Conservation (phyloP, 2,329 filamentous ascomycete genomes). For the Microcyclospora pomicola region DNA sequence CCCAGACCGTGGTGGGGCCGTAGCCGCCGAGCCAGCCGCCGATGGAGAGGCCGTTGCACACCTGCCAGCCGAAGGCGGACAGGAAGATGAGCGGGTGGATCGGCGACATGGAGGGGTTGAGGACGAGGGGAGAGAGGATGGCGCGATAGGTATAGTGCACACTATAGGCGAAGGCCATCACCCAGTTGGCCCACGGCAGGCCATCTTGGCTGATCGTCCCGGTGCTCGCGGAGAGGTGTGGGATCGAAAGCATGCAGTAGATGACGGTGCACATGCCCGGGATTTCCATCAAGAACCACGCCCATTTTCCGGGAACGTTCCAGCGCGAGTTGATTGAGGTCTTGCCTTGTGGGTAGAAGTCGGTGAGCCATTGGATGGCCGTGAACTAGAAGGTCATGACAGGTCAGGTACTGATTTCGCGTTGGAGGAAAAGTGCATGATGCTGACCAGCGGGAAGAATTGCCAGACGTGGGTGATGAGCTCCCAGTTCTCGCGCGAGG, state of each 20-base stretch:
- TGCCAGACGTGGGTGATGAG: slow-evolving; percentile 31
- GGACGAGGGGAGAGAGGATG: slow-evolving; percentile 61
- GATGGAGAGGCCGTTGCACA: slow-evolving; percentile 64
- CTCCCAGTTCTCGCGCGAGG: slow-evolving; percentile 38
- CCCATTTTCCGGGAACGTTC: slow-evolving; percentile 80
- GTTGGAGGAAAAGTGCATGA: neutral
- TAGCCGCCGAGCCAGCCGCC: slow-evolving; percentile 75
- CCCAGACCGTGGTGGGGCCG: slow-evolving; percentile 47
- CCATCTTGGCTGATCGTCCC: slow-evolving; percentile 29
- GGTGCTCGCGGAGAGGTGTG: slow-evolving; percentile 20
- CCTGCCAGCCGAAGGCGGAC: slow-evolving; percentile 57
- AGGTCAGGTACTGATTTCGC: neutral
- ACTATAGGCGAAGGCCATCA: slow-evolving; percentile 56
- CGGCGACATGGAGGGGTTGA: slow-evolving; percentile 83
- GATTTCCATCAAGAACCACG: slow-evolving; percentile 80
- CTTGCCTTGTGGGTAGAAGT: slow-evolving; percentile 86
- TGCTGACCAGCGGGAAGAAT: slow-evolving; percentile 36
- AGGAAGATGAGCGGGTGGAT: slow-evolving; percentile 58
- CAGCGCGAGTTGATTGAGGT: slow-evolving; percentile 60
- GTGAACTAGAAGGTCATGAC: slow-evolving; percentile 43
- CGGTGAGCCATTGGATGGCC: slow-evolving; percentile 58
- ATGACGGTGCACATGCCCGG: slow-evolving; percentile 63
- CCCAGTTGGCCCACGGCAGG: slow-evolving; percentile 65
- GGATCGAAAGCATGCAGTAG: slow-evolving; percentile 63
- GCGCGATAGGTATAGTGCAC: slow-evolving; percentile 89